Evolutionary conservation across 2,329 filamentous ascomycete genomes (phyloP).

Genomic region (Intubia oerlemansii): DNA sequence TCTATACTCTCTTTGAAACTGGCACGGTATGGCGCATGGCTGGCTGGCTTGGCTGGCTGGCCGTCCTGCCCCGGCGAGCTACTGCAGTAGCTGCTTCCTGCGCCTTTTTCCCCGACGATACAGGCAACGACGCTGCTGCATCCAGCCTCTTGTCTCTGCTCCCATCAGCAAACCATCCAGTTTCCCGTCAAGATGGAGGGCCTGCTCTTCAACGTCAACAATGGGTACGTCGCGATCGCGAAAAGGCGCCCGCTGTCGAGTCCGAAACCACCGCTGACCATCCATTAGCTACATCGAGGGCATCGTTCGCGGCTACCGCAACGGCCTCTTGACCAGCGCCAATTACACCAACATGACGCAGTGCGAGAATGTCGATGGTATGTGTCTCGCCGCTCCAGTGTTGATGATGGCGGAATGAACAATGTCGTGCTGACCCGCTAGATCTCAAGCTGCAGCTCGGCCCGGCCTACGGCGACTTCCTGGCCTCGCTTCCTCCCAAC

Average conservation of each 20-base stretch:
- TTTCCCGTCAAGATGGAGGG: conserved; percentile 64
- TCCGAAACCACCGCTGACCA: too few species aligned
- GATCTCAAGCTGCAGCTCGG: conserved; percentile 96
- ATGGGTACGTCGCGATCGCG: too few species aligned
- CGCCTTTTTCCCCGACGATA: conserved; percentile 5
- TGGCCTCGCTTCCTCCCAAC: conserved; percentile 81
- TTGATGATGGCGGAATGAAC: conserved; percentile 49
- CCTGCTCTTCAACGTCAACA: conserved; percentile 84
- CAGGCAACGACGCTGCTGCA: conserved; percentile 6
- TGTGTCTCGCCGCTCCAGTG: too few species aligned
- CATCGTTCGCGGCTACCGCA: conserved; percentile 91
- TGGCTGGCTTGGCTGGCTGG: background rate
- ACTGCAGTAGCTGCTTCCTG: conserved; percentile 3
- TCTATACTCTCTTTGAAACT: too few species aligned
- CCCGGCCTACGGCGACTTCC: conserved; percentile 92
- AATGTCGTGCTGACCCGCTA: too few species aligned
- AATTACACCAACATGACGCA: conserved; percentile 94
- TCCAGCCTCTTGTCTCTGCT: conserved; percentile 3
- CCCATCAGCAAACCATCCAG: conserved; percentile 2
- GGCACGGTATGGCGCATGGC: background rate
- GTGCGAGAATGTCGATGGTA: conserved; percentile 94
- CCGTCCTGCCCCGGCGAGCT: background rate
- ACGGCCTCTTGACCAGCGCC: conserved; percentile 68
- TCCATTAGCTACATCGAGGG: conserved; percentile 97
- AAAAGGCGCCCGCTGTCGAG: conserved; percentile 13